phyloP scores from a whole-genome alignment of 169 alveolate genomes.

The Perkinsus olseni region DNA sequence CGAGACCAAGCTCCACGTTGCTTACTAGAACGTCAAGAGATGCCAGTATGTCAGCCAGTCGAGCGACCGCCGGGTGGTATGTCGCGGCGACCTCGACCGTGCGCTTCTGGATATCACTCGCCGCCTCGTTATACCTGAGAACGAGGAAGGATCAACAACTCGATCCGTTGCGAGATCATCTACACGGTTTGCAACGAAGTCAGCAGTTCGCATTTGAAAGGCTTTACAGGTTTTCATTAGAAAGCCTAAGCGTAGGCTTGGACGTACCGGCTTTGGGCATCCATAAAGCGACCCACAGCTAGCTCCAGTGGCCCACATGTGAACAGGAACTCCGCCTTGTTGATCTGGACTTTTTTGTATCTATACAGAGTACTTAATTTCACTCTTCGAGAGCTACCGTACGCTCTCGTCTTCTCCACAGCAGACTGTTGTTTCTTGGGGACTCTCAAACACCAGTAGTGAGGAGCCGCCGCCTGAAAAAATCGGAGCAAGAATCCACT shows the following conservation, averaged over 20 bases:
- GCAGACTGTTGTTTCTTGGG: not conserved
- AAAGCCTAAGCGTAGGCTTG: too few relatives aligned
- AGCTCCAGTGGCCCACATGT: not conserved
- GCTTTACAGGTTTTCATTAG: too few relatives aligned
- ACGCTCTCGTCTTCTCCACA: not conserved
- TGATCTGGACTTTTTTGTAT: not conserved
- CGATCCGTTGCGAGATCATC: too few relatives aligned
- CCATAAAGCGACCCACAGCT: not conserved
- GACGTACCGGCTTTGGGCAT: not conserved
- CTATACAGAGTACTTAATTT: not conserved
- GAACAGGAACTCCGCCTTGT: not conserved
- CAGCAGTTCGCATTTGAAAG: too few relatives aligned
- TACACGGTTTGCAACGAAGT: too few relatives aligned
- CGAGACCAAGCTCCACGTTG: not conserved
- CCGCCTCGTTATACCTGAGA: not conserved
- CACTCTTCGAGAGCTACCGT: not conserved
- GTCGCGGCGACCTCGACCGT: not conserved
- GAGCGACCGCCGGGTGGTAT: not conserved
- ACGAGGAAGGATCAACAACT: too few relatives aligned
- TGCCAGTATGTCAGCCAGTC: not conserved
- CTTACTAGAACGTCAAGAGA: not conserved
- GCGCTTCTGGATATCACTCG: not conserved
- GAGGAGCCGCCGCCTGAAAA: not conserved
- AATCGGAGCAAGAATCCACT: not conserved
- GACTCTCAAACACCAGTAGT: not conserved